Evolutionary conservation across 805 yeast species (phyloP).

Genomic region (Lipomyces yamadae): DNA sequence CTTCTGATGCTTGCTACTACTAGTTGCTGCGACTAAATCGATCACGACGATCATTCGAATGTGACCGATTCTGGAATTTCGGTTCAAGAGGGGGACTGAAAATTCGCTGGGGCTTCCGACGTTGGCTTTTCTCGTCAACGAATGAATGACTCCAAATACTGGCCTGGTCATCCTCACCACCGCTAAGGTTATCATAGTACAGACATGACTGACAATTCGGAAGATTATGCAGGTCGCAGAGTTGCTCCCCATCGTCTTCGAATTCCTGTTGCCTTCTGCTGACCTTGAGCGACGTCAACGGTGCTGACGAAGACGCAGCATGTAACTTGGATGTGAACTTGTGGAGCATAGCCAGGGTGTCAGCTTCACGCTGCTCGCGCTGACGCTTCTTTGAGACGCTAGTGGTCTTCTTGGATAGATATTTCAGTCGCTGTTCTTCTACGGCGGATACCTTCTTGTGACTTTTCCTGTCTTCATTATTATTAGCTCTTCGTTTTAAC

Average conservation of each 20-base stretch:
- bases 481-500: constrained; percentile 15
- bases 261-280: neutral
- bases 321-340: constrained; percentile 42
- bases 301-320: constrained; percentile 22
- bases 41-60: neutral
- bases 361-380: constrained; percentile 41
- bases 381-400: constrained; percentile 18
- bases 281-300: neutral
- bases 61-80: neutral
- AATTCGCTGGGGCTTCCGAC: neutral
- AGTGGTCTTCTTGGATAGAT: constrained; percentile 12
- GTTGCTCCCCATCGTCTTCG: constrained; percentile 17
- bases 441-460: constrained; percentile 37
- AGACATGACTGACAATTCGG: constrained; percentile 39
- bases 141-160: constrained; percentile 28
- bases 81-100: constrained; percentile 1
- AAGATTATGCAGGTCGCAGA: constrained; percentile 37
- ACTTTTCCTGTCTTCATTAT: neutral
- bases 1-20: too few relatives aligned
- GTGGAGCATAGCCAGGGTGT: constrained; percentile 42
- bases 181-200: constrained; percentile 36
- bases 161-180: constrained; percentile 33
- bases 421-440: constrained; percentile 43
- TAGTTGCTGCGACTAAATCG: neutral
- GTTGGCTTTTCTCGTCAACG: constrained; percentile 21